Percentiles rank a stretch among this genome's conserved stretches.
Evolutionary conservation across 106 monocot genomes (phyloP).

Genomic region (Apostasia ramifera): DNA sequence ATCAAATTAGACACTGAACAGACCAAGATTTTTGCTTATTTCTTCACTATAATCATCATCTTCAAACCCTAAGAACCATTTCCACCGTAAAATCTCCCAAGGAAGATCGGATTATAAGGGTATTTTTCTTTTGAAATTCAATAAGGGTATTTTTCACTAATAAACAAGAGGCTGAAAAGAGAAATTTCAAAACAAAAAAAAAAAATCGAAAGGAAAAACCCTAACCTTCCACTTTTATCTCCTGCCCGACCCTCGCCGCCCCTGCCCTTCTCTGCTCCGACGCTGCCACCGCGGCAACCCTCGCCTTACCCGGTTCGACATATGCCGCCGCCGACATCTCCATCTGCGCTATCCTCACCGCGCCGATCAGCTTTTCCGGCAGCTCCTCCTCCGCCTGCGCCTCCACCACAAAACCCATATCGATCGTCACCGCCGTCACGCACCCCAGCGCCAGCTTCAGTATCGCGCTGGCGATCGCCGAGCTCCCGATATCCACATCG

Average conservation of each 20-base stretch:
- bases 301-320: conserved; percentile 17
- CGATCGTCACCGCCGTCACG: conserved; percentile 60
- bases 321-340: conserved; percentile 59
- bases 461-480: conserved; percentile 63
- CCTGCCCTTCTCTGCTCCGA: background rate
- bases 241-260: conserved; percentile 9
- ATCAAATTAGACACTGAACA: too few relatives aligned
- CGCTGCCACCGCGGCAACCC: background rate
- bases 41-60: too few relatives aligned
- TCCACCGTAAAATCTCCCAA: too few relatives aligned
- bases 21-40: too few relatives aligned
- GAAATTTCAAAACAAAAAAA: too few relatives aligned
- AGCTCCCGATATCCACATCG: conserved; percentile 79
- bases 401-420: conserved; percentile 72
- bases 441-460: conserved; percentile 50
- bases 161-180: too few relatives aligned
- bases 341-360: conserved; percentile 73
- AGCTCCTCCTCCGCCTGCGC: conserved; percentile 66
- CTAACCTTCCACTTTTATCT: conserved; percentile 6
- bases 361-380: conserved; percentile 58
- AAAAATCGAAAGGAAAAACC: too few relatives aligned
- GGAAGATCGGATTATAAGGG: too few relatives aligned
- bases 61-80: too few relatives aligned
- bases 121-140: too few relatives aligned
- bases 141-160: too few relatives aligned